Evolutionary conservation across 495 filamentous ascomycete species (phyloP).

Genomic region (Friedmanniomyces simplex): DNA sequence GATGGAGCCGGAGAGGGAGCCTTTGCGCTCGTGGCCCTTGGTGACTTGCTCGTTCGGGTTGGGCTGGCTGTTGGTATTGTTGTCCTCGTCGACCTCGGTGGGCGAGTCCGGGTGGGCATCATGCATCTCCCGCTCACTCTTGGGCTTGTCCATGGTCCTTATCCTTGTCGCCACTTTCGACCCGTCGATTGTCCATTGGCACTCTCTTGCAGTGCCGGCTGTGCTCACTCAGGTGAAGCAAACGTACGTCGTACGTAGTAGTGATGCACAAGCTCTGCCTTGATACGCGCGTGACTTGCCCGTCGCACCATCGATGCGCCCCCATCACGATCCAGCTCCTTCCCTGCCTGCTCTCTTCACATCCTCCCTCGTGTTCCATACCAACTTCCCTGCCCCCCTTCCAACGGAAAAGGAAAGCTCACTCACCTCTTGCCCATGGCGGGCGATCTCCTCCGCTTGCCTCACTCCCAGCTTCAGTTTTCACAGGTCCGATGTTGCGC

Average conservation of each 20-base stretch:
- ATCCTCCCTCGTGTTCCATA: not conserved
- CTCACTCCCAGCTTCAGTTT: not conserved
- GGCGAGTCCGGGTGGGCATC: slow-evolving; percentile 12
- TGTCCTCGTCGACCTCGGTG: not conserved
- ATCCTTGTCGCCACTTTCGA: not conserved
- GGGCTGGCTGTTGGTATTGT: too few relatives aligned
- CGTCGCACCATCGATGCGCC: not conserved
- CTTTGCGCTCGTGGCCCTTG: not conserved
- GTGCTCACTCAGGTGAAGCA: too few relatives aligned
- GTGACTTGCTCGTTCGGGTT: not conserved
- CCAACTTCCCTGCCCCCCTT: not conserved
- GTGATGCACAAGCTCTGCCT: not conserved
- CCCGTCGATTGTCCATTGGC: not conserved
- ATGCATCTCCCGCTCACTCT: slow-evolving; percentile 3
- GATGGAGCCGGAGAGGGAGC: slow-evolving; percentile 3
- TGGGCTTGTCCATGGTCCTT: not conserved
- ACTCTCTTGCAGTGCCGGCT: too few relatives aligned
- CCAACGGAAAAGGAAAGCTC: not conserved
- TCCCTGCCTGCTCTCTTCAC: not conserved
- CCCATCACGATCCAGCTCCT: not conserved
- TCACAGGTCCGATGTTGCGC: not conserved
- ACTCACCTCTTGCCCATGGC: slow-evolving; percentile 15
- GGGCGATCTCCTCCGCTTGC: slow-evolving; percentile 2
- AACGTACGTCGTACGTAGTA: not conserved
- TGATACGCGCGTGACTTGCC: not conserved